Evolutionary conservation across 169 alveolate genomes (phyloP).

Genomic region (Cryptosporidium baileyi): DNA sequence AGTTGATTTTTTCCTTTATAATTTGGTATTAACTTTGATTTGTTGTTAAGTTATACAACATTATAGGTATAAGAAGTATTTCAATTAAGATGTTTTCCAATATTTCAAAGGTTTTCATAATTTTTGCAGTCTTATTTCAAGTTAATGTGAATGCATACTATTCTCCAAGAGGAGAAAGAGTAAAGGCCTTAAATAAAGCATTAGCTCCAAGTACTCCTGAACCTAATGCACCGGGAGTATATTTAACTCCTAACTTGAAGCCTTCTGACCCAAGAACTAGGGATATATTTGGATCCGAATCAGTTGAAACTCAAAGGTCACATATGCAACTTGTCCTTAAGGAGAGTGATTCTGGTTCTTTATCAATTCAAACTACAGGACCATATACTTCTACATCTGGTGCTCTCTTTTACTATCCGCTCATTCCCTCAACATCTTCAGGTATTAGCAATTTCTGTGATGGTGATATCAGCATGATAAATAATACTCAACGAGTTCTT

Average conservation of each 20-base stretch:
- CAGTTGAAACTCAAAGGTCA: neutral
- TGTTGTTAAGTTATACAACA: neutral
- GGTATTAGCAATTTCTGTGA: constrained; percentile 16
- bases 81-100: neutral
- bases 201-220: neutral
- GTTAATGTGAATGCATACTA: neutral
- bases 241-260: constrained; percentile 1
- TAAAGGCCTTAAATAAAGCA: neutral
- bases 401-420: constrained; percentile 52
- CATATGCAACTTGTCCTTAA: neutral
- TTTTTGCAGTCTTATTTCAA: neutral
- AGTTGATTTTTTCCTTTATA: neutral
- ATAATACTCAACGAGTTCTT: constrained; percentile 9
- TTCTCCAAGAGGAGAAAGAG: constrained; percentile 44
- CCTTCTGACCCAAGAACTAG: constrained; percentile 15
- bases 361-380: constrained; percentile 7
- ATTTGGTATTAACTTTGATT: neutral
- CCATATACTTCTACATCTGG: no score
- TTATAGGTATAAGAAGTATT: neutral
- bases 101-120: neutral
- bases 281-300: neutral
- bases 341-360: neutral
- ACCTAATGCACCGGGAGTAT: constrained; percentile 22
- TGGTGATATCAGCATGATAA: constrained; percentile 1
- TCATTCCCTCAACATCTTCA: constrained; percentile 19